Base-by-base conservation (phyloP, 2,329 filamentous ascomycete genomes). In the Fusarium armeniacum region DNA sequence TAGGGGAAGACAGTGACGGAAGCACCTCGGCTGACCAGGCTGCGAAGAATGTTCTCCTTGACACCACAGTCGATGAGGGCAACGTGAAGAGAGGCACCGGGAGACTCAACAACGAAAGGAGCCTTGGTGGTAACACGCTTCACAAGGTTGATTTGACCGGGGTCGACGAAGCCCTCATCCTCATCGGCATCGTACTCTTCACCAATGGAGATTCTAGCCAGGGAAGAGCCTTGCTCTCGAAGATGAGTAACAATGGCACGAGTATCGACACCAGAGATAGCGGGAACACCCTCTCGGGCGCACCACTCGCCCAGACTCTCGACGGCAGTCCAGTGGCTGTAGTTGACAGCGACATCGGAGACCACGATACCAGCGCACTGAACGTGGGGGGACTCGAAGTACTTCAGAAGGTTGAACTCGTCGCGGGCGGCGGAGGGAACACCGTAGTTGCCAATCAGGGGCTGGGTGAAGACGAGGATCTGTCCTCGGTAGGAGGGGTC, bases 41-140 rank as follows among this genome's bases (percentile, higher is more conserved):
- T 97, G 77, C 96, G 93, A 64, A 99, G 90, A 76, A 99, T 99
- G 85, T 99, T 99, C 88, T 99, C 96, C 89, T 99, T 99, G 74
- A 98, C 96, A 85, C 96, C 96, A 78, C 96, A 99, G 83, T 99
- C 96, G 78, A 99, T 91, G 73, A 99, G 87, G 62, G 95, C 96
- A 74, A 99, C 89, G 83, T 99, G 96, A 80, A 93, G 91, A 76
- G 91, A 89, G 69, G 95, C 93, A 72, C 91, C 88, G 33, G 90
- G 88, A 53, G 94, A 94, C 80, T 93, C 91, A 71, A 98, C 92
- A 76, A 98, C 93, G 85, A 98, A 99, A 43, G 96, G 96, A 70
- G 94, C 93, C 86, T 99, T 99, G 82, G 96, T 99, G 86, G 93
- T 97, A 74, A 99, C 96, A 76, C 93, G 93, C 82, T 93, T 93